Percentiles rank a stretch among this genome's conserved stretches.
These are phyloP conservation scores for Ophiostoma ips DNA, from an alignment of 2,329 filamentous ascomycete species.

Conservation along the genomic window DNA sequence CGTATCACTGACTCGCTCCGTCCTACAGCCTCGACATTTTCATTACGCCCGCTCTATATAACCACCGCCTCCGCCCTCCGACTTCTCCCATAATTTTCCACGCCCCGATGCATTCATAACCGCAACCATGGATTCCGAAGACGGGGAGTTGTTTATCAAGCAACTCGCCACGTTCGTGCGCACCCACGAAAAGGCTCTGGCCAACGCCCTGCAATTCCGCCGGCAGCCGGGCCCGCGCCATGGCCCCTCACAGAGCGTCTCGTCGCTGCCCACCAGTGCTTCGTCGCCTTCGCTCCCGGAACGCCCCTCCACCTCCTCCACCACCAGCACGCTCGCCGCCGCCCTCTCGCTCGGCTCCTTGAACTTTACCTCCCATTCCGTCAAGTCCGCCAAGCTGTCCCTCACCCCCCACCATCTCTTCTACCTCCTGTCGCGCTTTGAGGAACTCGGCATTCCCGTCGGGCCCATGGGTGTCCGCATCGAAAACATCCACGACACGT, in stretches of 20 bases:
- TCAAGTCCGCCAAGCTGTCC: slow-evolving; percentile 83
- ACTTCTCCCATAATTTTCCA: slow-evolving; percentile 7
- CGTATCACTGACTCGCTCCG: slow-evolving; percentile 8
- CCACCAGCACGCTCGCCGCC: slow-evolving; percentile 62
- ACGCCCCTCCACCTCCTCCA: slow-evolving; percentile 51
- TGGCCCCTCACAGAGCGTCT: slow-evolving; percentile 52
- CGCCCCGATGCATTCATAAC: slow-evolving; percentile 32
- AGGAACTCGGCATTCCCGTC: slow-evolving; percentile 79
- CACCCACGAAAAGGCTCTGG: slow-evolving; percentile 91
- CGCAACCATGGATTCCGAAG: slow-evolving; percentile 69
- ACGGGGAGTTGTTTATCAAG: slow-evolving; percentile 85
- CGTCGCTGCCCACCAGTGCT: slow-evolving; percentile 32
- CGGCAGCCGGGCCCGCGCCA: slow-evolving; percentile 57
- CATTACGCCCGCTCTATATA: neutral
- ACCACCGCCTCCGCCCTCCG: slow-evolving; percentile 5
- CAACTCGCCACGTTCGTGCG: slow-evolving; percentile 93
- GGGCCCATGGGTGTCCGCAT: slow-evolving; percentile 93
- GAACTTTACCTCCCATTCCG: slow-evolving; percentile 68
- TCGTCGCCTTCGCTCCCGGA: slow-evolving; percentile 44
- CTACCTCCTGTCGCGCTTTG: slow-evolving; percentile 88
- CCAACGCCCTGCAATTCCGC: slow-evolving; percentile 83
- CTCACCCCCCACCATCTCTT: slow-evolving; percentile 94
- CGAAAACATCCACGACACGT: slow-evolving; percentile 84
- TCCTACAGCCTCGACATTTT: slow-evolving; percentile 5
- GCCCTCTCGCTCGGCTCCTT: slow-evolving; percentile 78